Base-by-base conservation (phyloP, 2,329 filamentous ascomycete genomes). In the Raffaelea albimanens region DNA sequence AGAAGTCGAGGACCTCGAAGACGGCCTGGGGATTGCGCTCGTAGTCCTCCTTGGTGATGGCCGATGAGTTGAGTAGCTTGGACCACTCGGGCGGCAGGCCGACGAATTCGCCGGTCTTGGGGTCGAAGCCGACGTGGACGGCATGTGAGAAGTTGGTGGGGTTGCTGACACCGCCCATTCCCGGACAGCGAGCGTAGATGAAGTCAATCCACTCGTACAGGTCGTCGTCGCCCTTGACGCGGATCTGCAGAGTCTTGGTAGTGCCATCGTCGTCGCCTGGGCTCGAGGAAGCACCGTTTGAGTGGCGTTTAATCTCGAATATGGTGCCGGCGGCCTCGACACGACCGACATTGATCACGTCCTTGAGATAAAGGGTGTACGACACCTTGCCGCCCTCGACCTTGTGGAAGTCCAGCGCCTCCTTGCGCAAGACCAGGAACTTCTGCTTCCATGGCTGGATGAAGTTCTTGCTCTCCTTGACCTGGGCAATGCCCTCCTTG, bases 171-270 rank as follows among this genome's bases (percentile, higher is more conserved):
- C 93, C 93, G 52, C 93, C 90, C 88, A 97, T 95, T 53, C 88
- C 91, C 18, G 93, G 93, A 64, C 91, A 97, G 54, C 91, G 85
- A 57, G 91, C 89, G 63, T 97, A 97, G 56, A 98, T 94, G 63
- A 90, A 87, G 65, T 98, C 93, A 59, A 97, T 95, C 93, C 93
- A 98, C 59, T 95, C 89, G 66, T 98, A 98, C 46, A 98, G 81
- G 57, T 98, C 93, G 61, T 95, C 91, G 60, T 98, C 93, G 48
- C 83, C 85, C 67, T 96, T 95, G 58, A 97, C 89, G 63, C 86
- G 88, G 64, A 95, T 93, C 54, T 93, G 89, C 45, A 96, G 79
- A 3, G 87, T 86, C 63, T 86, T 88, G 50, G 83, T 85, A 9
- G 83, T 78, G 31, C 87, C 82, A 54, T 96, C 91, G 55, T 88